Conservation (phyloP, 2,329 filamentous ascomycete species). For the Colletotrichum sp. region DNA sequence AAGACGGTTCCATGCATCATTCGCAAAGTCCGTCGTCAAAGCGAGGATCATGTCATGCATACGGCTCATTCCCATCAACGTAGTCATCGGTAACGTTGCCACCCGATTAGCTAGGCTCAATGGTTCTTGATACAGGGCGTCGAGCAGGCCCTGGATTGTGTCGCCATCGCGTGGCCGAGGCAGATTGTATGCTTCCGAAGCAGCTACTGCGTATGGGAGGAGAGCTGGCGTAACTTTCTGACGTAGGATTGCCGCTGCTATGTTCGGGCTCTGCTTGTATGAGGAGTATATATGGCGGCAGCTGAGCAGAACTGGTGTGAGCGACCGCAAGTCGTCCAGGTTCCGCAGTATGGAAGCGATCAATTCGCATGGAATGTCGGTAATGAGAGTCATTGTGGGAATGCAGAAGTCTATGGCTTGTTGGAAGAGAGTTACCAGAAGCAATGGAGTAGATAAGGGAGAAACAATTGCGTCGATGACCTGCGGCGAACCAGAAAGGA, state of each 20-base stretch:
- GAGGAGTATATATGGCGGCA: neutral
- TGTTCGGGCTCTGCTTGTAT: neutral
- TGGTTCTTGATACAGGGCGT: neutral
- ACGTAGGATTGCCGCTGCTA: neutral
- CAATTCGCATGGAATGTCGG: neutral
- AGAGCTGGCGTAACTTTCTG: neutral
- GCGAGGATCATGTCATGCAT: neutral
- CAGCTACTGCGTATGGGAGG: neutral
- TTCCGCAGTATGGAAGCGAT: neutral
- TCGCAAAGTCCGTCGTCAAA: neutral
- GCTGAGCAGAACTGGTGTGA: neutral
- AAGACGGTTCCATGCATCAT: neutral
- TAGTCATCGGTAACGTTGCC: neutral
- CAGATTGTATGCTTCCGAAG: neutral
- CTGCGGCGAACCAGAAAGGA: neutral
- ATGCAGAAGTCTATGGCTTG: accelerated
- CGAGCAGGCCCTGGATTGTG: neutral
- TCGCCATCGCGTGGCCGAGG: neutral
- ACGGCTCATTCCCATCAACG: neutral
- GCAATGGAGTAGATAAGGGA: neutral
- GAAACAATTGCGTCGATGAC: neutral
- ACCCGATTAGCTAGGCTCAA: neutral
- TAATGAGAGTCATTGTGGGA: neutral
- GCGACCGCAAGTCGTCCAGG: neutral
- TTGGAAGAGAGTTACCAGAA: neutral